Evolutionary conservation across 306 rosid species (phyloP), one percentile per base, ranked within the genome.

Genomic region (Mimosa pudica): DNA sequence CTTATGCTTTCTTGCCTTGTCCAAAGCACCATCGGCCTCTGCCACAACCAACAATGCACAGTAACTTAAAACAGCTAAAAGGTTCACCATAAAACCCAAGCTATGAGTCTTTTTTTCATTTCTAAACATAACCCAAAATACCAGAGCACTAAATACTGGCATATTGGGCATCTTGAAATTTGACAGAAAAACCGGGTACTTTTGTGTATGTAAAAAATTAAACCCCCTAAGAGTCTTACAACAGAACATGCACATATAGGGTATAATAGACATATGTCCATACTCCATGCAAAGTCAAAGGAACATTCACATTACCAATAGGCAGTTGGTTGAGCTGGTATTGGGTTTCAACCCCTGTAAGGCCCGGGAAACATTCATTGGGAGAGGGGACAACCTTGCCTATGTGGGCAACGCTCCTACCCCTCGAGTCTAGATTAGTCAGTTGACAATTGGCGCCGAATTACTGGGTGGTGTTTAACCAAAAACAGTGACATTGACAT

Each of bases 11-110:
- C 99, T 91, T 81, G 99, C 98, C 83, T 96, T 96, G 85, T 96
- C 99, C 79, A 96, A 85, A 79, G 99, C 98, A 32, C 99, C 99
- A 86, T 96, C 99, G 80, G 99, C 99, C 92, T 96, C 99, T 96
- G 92, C 79, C 81, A 51, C 61, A 85, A 83, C 14, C 76, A 76
- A 80, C 46, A 79, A 55, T 46, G 74, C 20, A 38, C 32, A 77
- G 57, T 67, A 77, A 79, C 65, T 72, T 77, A 44, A 11, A 80
- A 84, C 63, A 68, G 35, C 62, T 20, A 61, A 77, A 79, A 62
- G 48, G 49, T 58, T 54, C 41, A 16, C 49, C 10, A 20, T 62
- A 13, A n/a, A 17, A 47, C 47, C n/a, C n/a, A n/a, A n/a, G n/a
- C n/a, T 61, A 49, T 10, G 41, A 52, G 66, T 13, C 10, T 61